phyloP scores from a whole-genome alignment of 306 rosid genomes.

The Fragaria vesca region DNA sequence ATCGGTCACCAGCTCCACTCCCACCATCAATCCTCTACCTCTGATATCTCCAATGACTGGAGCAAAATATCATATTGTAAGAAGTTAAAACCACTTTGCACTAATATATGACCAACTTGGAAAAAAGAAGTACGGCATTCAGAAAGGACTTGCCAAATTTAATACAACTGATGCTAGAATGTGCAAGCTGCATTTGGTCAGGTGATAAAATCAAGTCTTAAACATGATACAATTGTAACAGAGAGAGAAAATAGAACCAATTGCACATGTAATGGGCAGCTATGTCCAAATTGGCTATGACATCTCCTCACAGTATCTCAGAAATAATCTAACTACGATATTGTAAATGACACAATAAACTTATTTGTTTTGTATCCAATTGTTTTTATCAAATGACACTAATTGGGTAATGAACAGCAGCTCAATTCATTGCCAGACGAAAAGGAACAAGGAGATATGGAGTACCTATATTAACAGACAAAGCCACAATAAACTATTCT shows the following conservation, averaged over 20 bases:
- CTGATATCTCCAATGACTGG: slow-evolving; percentile 85
- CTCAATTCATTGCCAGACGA: background rate
- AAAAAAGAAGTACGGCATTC: background rate
- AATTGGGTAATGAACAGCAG: background rate
- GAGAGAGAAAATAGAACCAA: background rate
- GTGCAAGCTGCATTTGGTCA: background rate
- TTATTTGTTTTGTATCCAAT: background rate
- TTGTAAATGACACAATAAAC: background rate
- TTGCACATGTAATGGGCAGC: background rate
- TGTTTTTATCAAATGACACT: background rate
- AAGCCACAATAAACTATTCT: background rate
- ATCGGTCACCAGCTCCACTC: slow-evolving; percentile 70
- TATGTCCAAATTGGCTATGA: background rate
- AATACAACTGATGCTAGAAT: background rate
- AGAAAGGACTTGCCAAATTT: background rate
- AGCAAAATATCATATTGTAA: slow-evolving; percentile 21
- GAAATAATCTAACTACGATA: background rate
- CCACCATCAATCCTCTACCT: slow-evolving; percentile 87
- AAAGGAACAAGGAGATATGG: background rate
- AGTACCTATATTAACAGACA: background rate
- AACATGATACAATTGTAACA: background rate
- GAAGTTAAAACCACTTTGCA: background rate
- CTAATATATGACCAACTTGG: background rate
- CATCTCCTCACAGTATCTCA: background rate
- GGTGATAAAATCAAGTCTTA: background rate